phyloP scores from a whole-genome alignment of 2,329 filamentous ascomycete genomes.

The Biscogniauxia mediterranea region DNA sequence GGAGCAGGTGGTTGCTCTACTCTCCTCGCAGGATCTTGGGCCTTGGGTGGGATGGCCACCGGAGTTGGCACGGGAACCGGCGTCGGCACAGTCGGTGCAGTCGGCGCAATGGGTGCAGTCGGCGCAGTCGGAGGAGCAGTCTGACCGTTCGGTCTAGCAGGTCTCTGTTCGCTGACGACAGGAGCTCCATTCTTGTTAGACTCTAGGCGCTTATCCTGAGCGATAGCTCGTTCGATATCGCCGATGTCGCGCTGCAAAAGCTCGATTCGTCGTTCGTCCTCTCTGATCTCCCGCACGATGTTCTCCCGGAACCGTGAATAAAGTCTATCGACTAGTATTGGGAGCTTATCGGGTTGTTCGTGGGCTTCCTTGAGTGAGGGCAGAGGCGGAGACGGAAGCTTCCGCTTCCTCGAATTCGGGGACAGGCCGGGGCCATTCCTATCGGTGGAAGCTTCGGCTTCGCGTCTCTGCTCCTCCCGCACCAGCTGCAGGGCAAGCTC shows the following conservation, averaged over 20 bases:
- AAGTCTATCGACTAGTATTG: slow-evolving; percentile 67
- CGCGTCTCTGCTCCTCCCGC: slow-evolving; percentile 65
- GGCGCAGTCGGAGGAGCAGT: slow-evolving; percentile 16
- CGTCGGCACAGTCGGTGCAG: slow-evolving; percentile 1
- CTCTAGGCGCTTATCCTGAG: slow-evolving; percentile 16
- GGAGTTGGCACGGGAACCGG: slow-evolving; percentile 3
- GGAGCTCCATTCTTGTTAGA: slow-evolving; percentile 14
- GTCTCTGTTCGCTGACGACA: slow-evolving; percentile 14
- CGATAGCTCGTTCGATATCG: slow-evolving; percentile 57
- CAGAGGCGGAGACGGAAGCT: slow-evolving; percentile 63
- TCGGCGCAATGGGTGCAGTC: too few species aligned
- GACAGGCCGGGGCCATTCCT: slow-evolving; percentile 47
- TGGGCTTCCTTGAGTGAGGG: slow-evolving; percentile 65
- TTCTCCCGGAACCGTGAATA: slow-evolving; percentile 73
- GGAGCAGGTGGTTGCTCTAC: slow-evolving; percentile 4
- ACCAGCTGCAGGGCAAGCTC: slow-evolving; percentile 75
- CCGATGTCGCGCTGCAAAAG: slow-evolving; percentile 65
- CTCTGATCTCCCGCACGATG: slow-evolving; percentile 66
- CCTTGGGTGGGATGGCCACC: slow-evolving; percentile 1
- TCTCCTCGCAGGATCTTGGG: not conserved
- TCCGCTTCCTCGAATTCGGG: slow-evolving; percentile 69
- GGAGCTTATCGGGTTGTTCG: slow-evolving; percentile 66
- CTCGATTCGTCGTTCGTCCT: slow-evolving; percentile 69
- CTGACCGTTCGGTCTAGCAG: slow-evolving; percentile 20
- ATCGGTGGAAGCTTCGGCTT: slow-evolving; percentile 40